These are phyloP conservation scores for Chaetomium globosum DNA, from an alignment of 2,329 filamentous ascomycete species.

Conservation along the genomic window DNA sequence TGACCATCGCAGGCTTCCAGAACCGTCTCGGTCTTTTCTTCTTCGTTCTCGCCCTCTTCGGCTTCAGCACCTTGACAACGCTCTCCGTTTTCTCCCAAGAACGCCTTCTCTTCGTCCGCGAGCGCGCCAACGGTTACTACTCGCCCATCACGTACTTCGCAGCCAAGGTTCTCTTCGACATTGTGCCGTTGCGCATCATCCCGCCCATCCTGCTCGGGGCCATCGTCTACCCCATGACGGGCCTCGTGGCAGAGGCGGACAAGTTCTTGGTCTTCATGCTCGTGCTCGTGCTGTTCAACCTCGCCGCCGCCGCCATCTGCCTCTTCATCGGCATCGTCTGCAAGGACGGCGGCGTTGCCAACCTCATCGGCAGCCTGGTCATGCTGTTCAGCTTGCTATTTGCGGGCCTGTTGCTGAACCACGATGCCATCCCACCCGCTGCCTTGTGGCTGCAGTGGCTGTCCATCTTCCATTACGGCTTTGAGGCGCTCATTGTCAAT, in stretches of 20 bases:
- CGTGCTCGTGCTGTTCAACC: slow-evolving; percentile 91
- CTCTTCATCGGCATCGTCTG: slow-evolving; percentile 96
- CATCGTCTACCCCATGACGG: slow-evolving; percentile 98
- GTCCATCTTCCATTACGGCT: slow-evolving; percentile 97
- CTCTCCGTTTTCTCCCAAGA: slow-evolving; percentile 92
- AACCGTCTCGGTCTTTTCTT: slow-evolving; percentile 97
- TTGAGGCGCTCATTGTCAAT: slow-evolving; percentile 95
- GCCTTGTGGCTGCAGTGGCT: slow-evolving; percentile 89
- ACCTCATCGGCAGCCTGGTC: slow-evolving; percentile 88
- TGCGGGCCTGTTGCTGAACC: slow-evolving; percentile 89
- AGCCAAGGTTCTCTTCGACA: slow-evolving; percentile 97
- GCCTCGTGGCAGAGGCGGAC: slow-evolving; percentile 75
- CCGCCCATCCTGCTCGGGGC: slow-evolving; percentile 93
- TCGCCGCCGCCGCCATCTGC: slow-evolving; percentile 90
- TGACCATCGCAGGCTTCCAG: slow-evolving; percentile 96
- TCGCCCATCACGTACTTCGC: slow-evolving; percentile 90
- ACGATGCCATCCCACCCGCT: slow-evolving; percentile 83
- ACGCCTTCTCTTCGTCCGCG: slow-evolving; percentile 84
- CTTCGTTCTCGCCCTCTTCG: slow-evolving; percentile 92
- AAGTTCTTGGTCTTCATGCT: slow-evolving; percentile 92
- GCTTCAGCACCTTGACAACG: slow-evolving; percentile 93
- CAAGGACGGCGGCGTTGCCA: slow-evolving; percentile 87
- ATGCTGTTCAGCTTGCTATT: slow-evolving; percentile 98
- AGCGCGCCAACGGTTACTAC: slow-evolving; percentile 96
- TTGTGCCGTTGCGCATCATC: slow-evolving; percentile 89